Evolutionary conservation across 352 stramenopile species (phyloP).

Genomic region (Globisporangium emineosum): DNA sequence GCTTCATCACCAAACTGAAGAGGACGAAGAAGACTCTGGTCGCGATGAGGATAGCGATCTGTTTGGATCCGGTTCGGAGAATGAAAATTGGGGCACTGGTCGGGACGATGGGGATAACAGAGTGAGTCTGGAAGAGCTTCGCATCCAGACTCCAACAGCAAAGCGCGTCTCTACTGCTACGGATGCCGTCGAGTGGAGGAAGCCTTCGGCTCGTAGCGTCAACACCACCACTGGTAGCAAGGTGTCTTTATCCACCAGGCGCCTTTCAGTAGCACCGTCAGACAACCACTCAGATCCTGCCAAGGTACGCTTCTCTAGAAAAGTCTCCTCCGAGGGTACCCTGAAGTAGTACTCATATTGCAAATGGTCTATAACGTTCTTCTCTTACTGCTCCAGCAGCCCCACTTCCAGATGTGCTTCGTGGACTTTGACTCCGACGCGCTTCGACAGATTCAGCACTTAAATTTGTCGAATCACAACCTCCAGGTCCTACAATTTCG

Average conservation of each 20-base stretch:
- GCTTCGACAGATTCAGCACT: slow-evolving; percentile 20
- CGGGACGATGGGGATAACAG: neutral
- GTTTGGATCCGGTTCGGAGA: neutral
- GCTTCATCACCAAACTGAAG: neutral
- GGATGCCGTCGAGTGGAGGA: neutral
- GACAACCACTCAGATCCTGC: neutral
- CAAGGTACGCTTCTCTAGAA: neutral
- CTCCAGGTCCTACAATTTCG: slow-evolving; percentile 27
- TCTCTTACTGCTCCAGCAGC: neutral
- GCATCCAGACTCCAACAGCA: neutral
- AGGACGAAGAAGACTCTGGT: neutral
- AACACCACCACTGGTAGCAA: too few species aligned
- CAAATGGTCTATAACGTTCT: neutral
- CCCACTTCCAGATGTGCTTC: slow-evolving; percentile 30
- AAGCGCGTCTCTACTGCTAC: neutral
- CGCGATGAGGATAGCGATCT: neutral
- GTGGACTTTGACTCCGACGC: slow-evolving; percentile 28
- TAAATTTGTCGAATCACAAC: slow-evolving; percentile 26
- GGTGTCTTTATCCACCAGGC: too few species aligned
- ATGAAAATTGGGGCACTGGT: neutral
- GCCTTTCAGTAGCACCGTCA: neutral
- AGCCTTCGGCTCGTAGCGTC: neutral
- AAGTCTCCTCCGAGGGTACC: neutral
- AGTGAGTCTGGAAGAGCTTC: neutral
- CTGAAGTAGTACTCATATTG: neutral